These are phyloP conservation scores for Penicillium fuscoglaucum DNA, from an alignment of 2,329 filamentous ascomycete genomes.

Conservation along the genomic window DNA sequence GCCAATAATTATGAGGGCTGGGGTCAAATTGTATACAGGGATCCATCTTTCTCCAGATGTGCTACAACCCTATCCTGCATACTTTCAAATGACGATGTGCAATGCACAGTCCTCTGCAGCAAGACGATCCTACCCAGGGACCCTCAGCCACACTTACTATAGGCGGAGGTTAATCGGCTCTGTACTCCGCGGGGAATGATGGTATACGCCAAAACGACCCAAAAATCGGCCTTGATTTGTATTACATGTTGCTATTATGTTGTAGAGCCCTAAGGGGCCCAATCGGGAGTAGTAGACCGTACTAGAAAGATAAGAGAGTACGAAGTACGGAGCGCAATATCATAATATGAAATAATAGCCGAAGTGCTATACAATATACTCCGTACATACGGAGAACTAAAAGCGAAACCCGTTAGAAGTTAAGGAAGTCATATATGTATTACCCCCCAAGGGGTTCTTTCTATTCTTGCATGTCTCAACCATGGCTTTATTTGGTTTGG, in stretches of 20 bases:
- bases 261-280: not conserved
- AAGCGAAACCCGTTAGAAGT: conserved; percentile 4
- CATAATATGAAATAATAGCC: not conserved
- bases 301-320: not conserved
- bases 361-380: not conserved
- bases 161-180: conserved; percentile 14
- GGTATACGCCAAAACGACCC: not conserved
- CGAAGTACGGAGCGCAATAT: not conserved
- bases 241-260: conserved; percentile 1
- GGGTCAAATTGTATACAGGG: conserved; percentile 3
- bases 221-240: conserved; percentile 6
- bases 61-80: conserved; percentile 10
- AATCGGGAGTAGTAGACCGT: not conserved
- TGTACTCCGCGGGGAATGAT: conserved; percentile 16
- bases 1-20: conserved; percentile 7
- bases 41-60: conserved; percentile 8
- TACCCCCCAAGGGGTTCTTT: not conserved
- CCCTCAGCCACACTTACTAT: conserved; percentile 9
- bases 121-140: conserved; percentile 7
- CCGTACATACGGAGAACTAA: not conserved
- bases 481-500: not conserved
- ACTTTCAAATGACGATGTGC: conserved; percentile 17
- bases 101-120: conserved; percentile 17
- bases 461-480: conserved; percentile 8
- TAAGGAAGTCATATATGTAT: not conserved